These are phyloP conservation scores for Cichorium intybus DNA, from an alignment of 140 eudicot species.

Conservation along the genomic window DNA sequence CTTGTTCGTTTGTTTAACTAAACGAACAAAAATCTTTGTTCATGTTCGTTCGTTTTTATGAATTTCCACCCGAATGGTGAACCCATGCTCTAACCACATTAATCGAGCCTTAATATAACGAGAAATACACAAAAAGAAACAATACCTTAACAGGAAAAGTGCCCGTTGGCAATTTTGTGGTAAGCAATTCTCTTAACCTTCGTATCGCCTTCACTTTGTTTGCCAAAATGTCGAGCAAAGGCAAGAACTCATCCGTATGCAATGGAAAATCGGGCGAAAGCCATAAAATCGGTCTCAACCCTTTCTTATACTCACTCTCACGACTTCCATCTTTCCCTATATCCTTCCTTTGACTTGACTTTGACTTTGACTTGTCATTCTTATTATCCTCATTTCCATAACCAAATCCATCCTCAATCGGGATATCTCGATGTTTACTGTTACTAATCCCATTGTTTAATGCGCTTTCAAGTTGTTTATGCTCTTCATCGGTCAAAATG, in stretches of 20 bases:
- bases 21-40: too few species aligned
- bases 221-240: constrained; percentile 85
- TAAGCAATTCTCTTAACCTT: constrained; percentile 74
- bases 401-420: constrained; percentile 44
- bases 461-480: constrained; percentile 61
- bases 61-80: too few species aligned
- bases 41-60: too few species aligned
- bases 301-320: constrained; percentile 89
- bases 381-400: constrained; percentile 28
- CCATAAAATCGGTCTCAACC: constrained; percentile 85
- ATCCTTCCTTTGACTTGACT: constrained; percentile 40
- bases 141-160: constrained; percentile 91
- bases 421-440: constrained; percentile 51
- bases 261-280: constrained; percentile 79
- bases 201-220: constrained; percentile 90
- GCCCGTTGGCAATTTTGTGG: constrained; percentile 87
- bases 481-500: constrained; percentile 63
- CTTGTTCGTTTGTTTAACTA: too few species aligned
- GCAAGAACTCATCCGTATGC: constrained; percentile 68
- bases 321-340: constrained; percentile 46
- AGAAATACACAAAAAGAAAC: background rate
- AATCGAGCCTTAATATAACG: background rate
- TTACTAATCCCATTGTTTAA: constrained; percentile 44
- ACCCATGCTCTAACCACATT: background rate
- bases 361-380: constrained; percentile 39